Evolutionary conservation across 495 filamentous ascomycete species (phyloP), one percentile per base, ranked within the genome.

Genomic region (Saxophila tyrrhenica): DNA sequence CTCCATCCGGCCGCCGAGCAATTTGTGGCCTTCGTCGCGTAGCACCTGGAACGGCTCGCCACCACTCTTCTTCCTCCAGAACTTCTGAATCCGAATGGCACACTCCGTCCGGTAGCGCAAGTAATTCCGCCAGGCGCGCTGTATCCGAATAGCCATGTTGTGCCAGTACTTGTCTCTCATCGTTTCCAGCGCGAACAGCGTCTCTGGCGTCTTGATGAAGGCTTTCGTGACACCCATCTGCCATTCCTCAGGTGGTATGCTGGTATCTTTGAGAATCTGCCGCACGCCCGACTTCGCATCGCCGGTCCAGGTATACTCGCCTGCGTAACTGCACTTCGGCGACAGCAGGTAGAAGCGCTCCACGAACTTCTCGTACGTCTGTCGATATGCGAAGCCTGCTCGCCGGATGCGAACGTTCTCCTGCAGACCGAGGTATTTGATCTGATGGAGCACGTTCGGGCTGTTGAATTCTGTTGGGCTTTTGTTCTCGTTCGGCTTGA

Each of bases 401-500:
- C 94, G 82, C 51, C 94, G 82, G 65, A 99, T 99, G 5, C 94
- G 85, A 35, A 99, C 92, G 76, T 99, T 99, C 73, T 99, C 94
- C 64, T 97, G 90, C 9, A 99, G 73, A 78, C 94, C 94, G 16
- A 99, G 84, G 64, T 99, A 99, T 63, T 99, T 97, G 78, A 99
- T 94, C 69, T 99, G 94, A 77, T 99, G 94, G 57, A 97, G 75
- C 32, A 97, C 94, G 63, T 95, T 96, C 23, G 81, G 81, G 11
- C 73, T 76, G 59, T 94, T 95, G 66, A 95, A 99, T 67, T 99
- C 92, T 20, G 78, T 79, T 0, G 89, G 85, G 10, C 87, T 91
- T 69, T 97, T 97, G 72, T 95, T 97, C 62, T 99, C 94, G 69
- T 99, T 99, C 3, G 94, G 94, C 67, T 99, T 99, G 70, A 99